A percentile compares a stretch with the other conserved stretches of the same genome.
phyloP scores from a whole-genome alignment of 2,329 filamentous ascomycete genomes.

The Lachnellula arida region DNA sequence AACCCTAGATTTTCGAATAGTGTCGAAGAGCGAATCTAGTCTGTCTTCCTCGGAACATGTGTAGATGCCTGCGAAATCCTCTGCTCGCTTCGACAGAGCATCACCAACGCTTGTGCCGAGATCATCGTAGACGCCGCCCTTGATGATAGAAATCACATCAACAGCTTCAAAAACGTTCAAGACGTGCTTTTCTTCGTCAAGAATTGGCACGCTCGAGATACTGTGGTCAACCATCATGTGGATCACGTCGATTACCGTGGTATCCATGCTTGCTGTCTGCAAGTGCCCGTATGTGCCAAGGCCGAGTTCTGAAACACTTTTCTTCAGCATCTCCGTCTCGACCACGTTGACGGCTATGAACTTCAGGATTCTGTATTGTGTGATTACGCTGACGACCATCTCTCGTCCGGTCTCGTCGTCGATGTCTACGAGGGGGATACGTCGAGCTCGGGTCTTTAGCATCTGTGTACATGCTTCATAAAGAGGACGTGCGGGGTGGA shows the following conservation, averaged over 20 bases:
- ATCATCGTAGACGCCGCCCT: conserved; percentile 88
- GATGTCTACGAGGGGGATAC: conserved; percentile 88
- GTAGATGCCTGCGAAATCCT: conserved; percentile 94
- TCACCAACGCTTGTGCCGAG: conserved; percentile 82
- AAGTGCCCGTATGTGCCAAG: conserved; percentile 81
- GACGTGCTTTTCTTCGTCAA: conserved; percentile 72
- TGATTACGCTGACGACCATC: conserved; percentile 94
- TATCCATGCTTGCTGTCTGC: conserved; percentile 81
- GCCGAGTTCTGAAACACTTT: conserved; percentile 76
- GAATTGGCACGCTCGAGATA: conserved; percentile 90
- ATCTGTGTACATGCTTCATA: conserved; percentile 95
- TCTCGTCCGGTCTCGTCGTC: conserved; percentile 91
- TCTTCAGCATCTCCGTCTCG: conserved; percentile 79
- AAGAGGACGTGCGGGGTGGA: conserved; percentile 81
- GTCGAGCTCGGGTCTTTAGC: conserved; percentile 86
- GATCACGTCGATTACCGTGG: conserved; percentile 89
- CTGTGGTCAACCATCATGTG: conserved; percentile 88
- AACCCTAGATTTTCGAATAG: conserved; percentile 88
- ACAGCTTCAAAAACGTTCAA: conserved; percentile 98
- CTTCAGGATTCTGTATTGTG: conserved; percentile 96
- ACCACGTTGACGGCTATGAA: conserved; percentile 94
- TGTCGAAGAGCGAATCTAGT: conserved; percentile 94
- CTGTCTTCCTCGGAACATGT: conserved; percentile 90
- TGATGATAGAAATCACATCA: conserved; percentile 94
- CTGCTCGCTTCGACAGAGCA: conserved; percentile 77